phyloP scores from a whole-genome alignment of 768 basidiomycete species.

The Rhodocollybia butyracea region DNA sequence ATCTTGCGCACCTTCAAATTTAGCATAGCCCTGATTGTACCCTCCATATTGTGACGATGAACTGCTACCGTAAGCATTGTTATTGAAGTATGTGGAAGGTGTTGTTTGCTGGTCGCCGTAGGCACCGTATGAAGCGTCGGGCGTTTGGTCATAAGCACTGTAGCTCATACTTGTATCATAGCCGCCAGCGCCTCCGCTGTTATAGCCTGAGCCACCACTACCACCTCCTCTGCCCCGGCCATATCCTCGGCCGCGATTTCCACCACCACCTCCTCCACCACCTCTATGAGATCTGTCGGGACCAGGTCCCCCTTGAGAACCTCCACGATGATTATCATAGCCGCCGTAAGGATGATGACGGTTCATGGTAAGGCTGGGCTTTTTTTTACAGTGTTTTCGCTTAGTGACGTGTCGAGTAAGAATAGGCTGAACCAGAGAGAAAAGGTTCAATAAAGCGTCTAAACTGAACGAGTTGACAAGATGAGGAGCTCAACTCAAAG shows the following conservation, averaged over 20 bases:
- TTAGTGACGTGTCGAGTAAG: conserved; percentile 10
- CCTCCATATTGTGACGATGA: conserved; percentile 54
- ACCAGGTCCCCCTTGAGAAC: conserved; percentile 61
- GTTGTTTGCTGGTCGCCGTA: conserved; percentile 64
- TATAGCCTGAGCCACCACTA: conserved; percentile 48
- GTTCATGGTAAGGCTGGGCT: conserved; percentile 53
- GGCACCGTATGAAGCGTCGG: conserved; percentile 64
- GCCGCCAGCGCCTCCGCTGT: conserved; percentile 40
- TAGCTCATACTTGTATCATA: conserved; percentile 54
- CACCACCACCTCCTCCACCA: too few relatives aligned
- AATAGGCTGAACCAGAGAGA: conserved; percentile 15
- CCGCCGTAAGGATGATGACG: conserved; percentile 86
- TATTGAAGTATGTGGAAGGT: conserved; percentile 70
- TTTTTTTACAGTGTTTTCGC: conserved; percentile 17
- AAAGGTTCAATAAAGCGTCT: conserved; percentile 19
- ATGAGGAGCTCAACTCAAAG: conserved; percentile 20
- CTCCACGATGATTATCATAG: conserved; percentile 52
- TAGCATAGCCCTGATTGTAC: conserved; percentile 57
- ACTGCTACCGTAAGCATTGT: conserved; percentile 54
- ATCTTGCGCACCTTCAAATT: conserved; percentile 83
- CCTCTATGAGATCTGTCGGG: conserved; percentile 75
- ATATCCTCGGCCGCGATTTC: conserved; percentile 37
- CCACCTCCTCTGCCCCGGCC: conserved; percentile 46
- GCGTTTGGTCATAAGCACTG: conserved; percentile 65
- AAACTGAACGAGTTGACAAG: conserved; percentile 5